These are phyloP conservation scores for Picea sitchensis DNA, from an alignment of 75 land plant genomes.

Conservation along the genomic window DNA sequence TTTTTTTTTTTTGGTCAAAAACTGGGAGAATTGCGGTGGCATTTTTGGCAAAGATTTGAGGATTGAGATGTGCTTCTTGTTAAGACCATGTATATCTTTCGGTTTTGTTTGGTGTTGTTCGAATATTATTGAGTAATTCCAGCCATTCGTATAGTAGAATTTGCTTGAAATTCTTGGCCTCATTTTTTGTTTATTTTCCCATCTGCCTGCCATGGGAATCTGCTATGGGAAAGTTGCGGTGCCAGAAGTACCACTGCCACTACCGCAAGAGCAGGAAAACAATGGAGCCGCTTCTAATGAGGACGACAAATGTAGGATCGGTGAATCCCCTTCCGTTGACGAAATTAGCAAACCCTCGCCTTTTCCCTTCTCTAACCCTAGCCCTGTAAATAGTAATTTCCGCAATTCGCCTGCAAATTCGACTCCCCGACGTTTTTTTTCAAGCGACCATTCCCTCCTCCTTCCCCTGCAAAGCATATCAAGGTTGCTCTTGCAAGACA, in stretches of 20 bases:
- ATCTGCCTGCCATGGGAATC: slow-evolving; percentile 9
- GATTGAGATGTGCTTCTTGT: too few species aligned
- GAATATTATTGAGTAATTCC: background rate
- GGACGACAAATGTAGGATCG: slow-evolving; percentile 3
- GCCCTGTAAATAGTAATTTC: too few species aligned
- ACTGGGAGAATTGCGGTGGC: too few species aligned
- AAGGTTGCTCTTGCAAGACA: slow-evolving; percentile 39
- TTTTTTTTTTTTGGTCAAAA: too few species aligned
- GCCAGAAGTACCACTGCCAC: background rate
- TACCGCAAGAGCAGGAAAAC: background rate
- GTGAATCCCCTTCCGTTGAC: slow-evolving; percentile 3
- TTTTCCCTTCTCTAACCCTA: too few species aligned
- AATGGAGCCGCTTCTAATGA: background rate
- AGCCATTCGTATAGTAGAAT: background rate
- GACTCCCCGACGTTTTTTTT: slow-evolving; percentile 19
- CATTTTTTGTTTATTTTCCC: background rate
- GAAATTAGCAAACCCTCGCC: too few species aligned
- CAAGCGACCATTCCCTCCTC: slow-evolving; percentile 27
- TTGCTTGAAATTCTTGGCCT: background rate
- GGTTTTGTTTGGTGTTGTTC: background rate
- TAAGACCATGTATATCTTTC: too few species aligned
- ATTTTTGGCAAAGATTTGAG: too few species aligned
- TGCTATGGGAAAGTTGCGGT: too few species aligned
- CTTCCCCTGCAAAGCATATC: too few species aligned
- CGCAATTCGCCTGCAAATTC: too few species aligned